Conservation (phyloP, 1,284 basidiomycete species). For the Uromyces viciae-fabae region DNA sequence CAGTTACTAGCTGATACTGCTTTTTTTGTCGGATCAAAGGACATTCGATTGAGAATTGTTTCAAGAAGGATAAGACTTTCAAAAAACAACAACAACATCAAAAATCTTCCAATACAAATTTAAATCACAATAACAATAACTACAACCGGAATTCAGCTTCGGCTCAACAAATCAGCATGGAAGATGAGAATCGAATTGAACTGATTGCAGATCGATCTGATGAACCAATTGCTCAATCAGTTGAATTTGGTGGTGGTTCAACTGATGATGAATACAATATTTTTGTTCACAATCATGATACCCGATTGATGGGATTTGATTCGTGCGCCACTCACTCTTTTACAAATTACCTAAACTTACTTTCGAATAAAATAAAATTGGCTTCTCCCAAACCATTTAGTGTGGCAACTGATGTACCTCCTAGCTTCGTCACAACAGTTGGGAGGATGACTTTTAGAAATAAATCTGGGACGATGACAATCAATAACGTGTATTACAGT, state of each 20-base stretch:
- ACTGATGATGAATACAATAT: too few relatives aligned
- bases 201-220: too few relatives aligned
- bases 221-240: too few relatives aligned
- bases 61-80: too few relatives aligned
- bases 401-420: neutral
- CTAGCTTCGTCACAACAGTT: neutral
- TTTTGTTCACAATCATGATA: neutral
- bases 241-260: too few relatives aligned
- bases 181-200: too few relatives aligned
- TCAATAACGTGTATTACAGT: constrained; percentile 2
- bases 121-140: too few relatives aligned
- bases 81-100: too few relatives aligned
- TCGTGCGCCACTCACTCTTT: neutral
- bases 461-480: neutral
- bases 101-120: neutral
- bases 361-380: neutral
- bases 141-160: too few relatives aligned
- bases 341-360: neutral
- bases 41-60: neutral
- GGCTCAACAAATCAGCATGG: too few relatives aligned
- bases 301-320: neutral
- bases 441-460: neutral
- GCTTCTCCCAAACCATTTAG: neutral
- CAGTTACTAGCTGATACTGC: neutral
- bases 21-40: neutral